Conservation (phyloP, 768 basidiomycete genomes). For the Serendipita sp. region DNA sequence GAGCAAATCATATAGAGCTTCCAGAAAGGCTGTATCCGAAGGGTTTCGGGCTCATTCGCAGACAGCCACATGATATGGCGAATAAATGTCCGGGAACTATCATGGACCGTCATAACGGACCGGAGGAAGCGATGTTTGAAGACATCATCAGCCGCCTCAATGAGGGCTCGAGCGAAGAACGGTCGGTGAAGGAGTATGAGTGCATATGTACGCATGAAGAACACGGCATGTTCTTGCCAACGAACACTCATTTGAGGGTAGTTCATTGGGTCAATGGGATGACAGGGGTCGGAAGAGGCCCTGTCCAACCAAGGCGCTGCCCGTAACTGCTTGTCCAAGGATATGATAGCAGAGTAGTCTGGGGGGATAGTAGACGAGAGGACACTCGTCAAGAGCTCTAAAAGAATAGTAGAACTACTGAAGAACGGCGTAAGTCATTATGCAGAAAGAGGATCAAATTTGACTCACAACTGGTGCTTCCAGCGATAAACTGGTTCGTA, state of each 20-base stretch:
- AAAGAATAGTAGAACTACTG: not conserved
- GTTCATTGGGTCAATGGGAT: not conserved
- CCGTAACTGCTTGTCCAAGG: not conserved
- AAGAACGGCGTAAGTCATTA: not conserved
- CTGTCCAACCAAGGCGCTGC: not conserved
- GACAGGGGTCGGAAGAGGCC: not conserved
- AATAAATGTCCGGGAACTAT: not conserved
- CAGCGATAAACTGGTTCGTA: not conserved
- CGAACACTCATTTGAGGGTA: not conserved
- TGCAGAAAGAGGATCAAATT: not conserved
- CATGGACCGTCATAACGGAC: slow-evolving; percentile 1
- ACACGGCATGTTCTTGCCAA: not conserved
- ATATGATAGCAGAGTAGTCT: not conserved
- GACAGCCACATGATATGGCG: not conserved
- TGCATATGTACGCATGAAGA: not conserved
- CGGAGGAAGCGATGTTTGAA: slow-evolving; percentile 4
- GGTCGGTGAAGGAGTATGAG: slow-evolving; percentile 3
- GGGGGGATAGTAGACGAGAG: not conserved
- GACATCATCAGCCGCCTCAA: not conserved
- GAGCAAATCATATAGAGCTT: not conserved
- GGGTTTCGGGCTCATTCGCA: not conserved
- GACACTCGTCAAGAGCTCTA: not conserved
- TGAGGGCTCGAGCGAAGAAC: not conserved
- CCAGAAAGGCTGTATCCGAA: not conserved
- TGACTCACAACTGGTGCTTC: not conserved